These are phyloP conservation scores for Exophiala sp. DNA, from an alignment of 2,329 filamentous ascomycete species.

Conservation along the genomic window DNA sequence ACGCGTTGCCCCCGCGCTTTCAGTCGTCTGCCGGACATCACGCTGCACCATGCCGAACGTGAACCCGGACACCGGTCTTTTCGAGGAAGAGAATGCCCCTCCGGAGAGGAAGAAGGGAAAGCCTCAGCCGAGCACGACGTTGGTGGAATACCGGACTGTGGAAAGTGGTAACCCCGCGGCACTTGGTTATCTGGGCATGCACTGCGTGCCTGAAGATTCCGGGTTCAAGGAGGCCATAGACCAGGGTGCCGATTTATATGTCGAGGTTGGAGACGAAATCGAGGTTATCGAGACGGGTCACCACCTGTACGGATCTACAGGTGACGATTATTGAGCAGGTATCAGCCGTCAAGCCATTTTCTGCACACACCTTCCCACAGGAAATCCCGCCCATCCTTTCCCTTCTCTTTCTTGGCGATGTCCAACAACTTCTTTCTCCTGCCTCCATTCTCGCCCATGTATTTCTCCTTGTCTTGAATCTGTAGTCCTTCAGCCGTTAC, in stretches of 20 bases:
- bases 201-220: conserved; percentile 28
- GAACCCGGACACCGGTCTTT: conserved; percentile 21
- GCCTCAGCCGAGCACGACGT: conserved; percentile 27
- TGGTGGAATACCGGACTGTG: conserved; percentile 23
- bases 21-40: conserved; percentile 29
- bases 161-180: conserved; percentile 25
- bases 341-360: too few species aligned
- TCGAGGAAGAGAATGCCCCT: conserved; percentile 22
- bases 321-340: conserved; percentile 21
- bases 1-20: conserved; percentile 15
- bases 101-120: conserved; percentile 24
- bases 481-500: too few species aligned
- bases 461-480: too few species aligned
- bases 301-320: conserved; percentile 28
- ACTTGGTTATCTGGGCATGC: conserved; percentile 28
- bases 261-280: conserved; percentile 26
- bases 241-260: conserved; percentile 15
- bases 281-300: conserved; percentile 25
- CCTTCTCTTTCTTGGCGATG: too few species aligned
- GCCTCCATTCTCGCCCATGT: too few species aligned
- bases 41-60: conserved; percentile 30
- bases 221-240: conserved; percentile 17
- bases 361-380: too few species aligned
- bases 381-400: too few species aligned
- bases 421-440: too few species aligned